Evolutionary conservation across 345 rosid species (phyloP).

Genomic region (Ceriops decandra): DNA sequence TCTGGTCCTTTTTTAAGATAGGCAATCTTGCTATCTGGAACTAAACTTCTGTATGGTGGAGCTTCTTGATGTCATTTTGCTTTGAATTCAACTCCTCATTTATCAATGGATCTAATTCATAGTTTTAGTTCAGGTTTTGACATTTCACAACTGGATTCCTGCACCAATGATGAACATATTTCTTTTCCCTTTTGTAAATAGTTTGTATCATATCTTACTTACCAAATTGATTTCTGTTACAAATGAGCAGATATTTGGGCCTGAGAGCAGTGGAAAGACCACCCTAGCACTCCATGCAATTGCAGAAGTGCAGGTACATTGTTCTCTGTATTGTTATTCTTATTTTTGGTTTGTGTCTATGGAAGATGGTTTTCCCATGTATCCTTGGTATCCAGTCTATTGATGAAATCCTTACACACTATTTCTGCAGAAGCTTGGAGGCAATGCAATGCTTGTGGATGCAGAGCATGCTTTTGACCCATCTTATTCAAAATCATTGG

Average conservation of each 20-base stretch:
- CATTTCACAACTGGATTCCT: not conserved
- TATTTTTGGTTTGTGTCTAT: slow-evolving; percentile 12
- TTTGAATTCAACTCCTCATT: too few relatives aligned
- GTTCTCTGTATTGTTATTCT: slow-evolving; percentile 11
- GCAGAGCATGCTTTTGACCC: slow-evolving; percentile 99
- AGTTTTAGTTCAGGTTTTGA: not conserved
- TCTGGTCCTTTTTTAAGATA: too few relatives aligned
- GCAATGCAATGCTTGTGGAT: slow-evolving; percentile 98
- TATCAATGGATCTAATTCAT: too few relatives aligned
- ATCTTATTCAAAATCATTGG: slow-evolving; percentile 85
- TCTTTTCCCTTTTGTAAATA: not conserved
- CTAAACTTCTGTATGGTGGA: not conserved
- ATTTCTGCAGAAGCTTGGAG: slow-evolving; percentile 77
- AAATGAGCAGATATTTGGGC: slow-evolving; percentile 73
- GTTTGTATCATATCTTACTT: not conserved
- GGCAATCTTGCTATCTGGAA: not conserved
- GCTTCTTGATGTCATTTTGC: too few relatives aligned
- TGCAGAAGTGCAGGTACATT: slow-evolving; percentile 88
- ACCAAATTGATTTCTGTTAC: not conserved
- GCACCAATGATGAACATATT: not conserved
- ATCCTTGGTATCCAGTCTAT: not conserved
- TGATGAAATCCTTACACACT: slow-evolving; percentile 1
- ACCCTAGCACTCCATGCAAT: slow-evolving; percentile 96
- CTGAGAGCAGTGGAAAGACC: slow-evolving; percentile 96
- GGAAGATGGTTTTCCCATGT: not conserved